Evolutionary conservation across 306 rosid genomes (phyloP).

Genomic region (Acacia melanoxylon): DNA sequence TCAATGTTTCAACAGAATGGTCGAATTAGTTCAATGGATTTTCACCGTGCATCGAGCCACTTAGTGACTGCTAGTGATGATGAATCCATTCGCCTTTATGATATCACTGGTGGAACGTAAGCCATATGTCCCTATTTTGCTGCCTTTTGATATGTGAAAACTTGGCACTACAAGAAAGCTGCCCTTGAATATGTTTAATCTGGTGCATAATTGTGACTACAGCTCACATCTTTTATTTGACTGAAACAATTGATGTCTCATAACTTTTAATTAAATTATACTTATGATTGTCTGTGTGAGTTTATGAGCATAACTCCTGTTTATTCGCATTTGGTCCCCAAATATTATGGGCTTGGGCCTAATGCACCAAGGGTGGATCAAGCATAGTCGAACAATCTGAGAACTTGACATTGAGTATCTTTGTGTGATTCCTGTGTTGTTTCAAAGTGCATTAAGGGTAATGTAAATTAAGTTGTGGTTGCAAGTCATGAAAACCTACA

Average conservation of each 20-base stretch:
- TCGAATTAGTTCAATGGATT: constrained; percentile 87
- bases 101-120: constrained; percentile 78
- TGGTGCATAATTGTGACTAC: constrained; percentile 9
- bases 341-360: no score
- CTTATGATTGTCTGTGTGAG: neutral
- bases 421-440: neutral
- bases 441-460: neutral
- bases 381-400: neutral
- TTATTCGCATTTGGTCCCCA: no score
- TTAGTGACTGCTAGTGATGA: constrained; percentile 97
- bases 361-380: no score
- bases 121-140: constrained; percentile 50
- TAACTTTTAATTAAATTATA: constrained; percentile 2
- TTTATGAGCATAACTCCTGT: no score
- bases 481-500: neutral
- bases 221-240: neutral
- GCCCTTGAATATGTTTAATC: neutral
- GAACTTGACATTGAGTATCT: neutral
- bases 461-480: neutral
- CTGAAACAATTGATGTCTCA: constrained; percentile 6
- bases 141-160: constrained; percentile 1
- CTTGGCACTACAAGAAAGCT: neutral
- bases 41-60: constrained; percentile 79
- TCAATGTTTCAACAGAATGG: constrained; percentile 58
- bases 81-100: constrained; percentile 90